Evolutionary conservation across 2,329 filamentous ascomycete genomes (phyloP), one percentile per base, ranked within the genome.

Genomic region (Ophiostoma quercus): DNA sequence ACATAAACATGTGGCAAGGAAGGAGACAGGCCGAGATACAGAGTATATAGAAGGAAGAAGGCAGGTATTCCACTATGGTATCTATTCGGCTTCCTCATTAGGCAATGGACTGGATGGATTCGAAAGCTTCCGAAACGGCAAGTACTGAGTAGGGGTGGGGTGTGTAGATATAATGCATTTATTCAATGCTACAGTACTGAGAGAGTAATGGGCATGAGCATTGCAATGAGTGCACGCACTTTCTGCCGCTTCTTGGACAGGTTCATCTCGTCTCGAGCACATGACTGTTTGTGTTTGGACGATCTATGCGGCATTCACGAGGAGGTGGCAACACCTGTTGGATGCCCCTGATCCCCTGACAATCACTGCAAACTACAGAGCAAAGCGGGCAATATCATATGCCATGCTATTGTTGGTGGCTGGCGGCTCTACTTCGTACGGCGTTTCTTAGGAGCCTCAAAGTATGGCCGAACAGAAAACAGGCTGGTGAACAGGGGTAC

Each of bases 21-120:
- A 25, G 5, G n/a, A 54, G 12, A 14, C 9, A 57, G n/a, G 51
- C n/a, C 25, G 51, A 25, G 25, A 57, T 2, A 19, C 19, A 22
- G 51, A 54, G 39, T 43, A 14, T 3, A 54, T 54, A 34, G 8
- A n/a, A 51, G 47, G 47, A 16, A n/a, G 47, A 3, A 7, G 14
- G 47, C 8, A 16, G 14, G 16, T 9, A 51, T n/a, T 22, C 8
- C 7, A 57, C 2, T 25, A 57, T 57, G 3, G 51, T 57, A 25
- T 57, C 22, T 57, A 22, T 57, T 57, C 51, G n/a, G 51, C 51
- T 57, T 57, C 51, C 51, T 57, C 9, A 57, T 57, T 57, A 54
- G 47, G 47, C 5, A 54, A 54, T 12, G n/a, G 22, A 60, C 16
- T 60, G 11, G 54, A 16, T 14, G 14, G 34, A 34, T 6, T 34